Evolutionary conservation across 2,329 filamentous ascomycete genomes (phyloP).

Genomic region (Trichoderma atrobrunneum): DNA sequence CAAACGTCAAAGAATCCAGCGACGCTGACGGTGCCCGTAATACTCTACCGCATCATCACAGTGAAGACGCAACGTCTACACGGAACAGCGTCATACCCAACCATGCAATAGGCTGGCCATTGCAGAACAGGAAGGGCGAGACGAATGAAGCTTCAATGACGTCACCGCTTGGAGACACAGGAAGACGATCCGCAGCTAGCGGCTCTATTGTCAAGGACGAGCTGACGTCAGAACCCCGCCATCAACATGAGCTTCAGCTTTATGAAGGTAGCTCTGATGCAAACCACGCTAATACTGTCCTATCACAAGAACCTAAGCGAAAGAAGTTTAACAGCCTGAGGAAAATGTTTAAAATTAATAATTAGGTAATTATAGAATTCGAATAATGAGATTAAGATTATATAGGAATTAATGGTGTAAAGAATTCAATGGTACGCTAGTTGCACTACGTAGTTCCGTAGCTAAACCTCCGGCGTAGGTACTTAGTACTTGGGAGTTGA

Average conservation of each 20-base stretch:
- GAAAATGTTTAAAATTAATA: slow-evolving; percentile 17
- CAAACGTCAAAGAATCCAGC: slow-evolving; percentile 50
- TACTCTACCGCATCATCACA: slow-evolving; percentile 58
- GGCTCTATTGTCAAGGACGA: neutral
- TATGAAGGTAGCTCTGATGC: neutral
- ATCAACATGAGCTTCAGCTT: neutral
- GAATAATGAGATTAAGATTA: neutral
- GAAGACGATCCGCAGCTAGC: slow-evolving; percentile 12
- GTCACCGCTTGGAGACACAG: neutral
- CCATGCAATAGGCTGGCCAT: slow-evolving; percentile 35
- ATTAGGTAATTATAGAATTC: neutral
- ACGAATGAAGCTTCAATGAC: slow-evolving; percentile 2
- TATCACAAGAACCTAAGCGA: slow-evolving; percentile 5
- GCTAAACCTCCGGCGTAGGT: neutral
- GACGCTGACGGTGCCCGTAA: slow-evolving; percentile 62
- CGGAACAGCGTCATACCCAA: slow-evolving; percentile 36
- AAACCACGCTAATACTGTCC: neutral
- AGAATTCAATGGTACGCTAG: neutral
- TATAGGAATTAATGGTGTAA: neutral
- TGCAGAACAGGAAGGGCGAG: slow-evolving; percentile 25
- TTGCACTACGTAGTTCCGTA: neutral
- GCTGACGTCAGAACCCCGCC: slow-evolving; percentile 4
- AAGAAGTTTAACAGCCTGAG: slow-evolving; percentile 18
- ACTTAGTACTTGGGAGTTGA: neutral
- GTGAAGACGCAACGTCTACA: slow-evolving; percentile 50